Evolutionary conservation across 1,284 basidiomycete genomes (phyloP).

Genomic region (Sutorius eximius): DNA sequence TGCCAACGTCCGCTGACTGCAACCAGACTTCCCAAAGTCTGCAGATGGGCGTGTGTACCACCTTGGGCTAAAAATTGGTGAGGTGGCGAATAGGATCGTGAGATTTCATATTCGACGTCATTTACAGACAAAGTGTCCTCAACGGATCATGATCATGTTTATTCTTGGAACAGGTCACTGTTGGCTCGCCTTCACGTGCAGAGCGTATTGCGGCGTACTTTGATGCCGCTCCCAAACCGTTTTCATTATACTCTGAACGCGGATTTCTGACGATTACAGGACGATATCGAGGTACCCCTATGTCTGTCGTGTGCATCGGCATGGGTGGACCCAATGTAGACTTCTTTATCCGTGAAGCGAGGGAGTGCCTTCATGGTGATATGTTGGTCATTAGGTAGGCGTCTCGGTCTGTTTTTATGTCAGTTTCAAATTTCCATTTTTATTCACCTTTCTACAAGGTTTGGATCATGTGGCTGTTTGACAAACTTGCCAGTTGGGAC

Average conservation of each 20-base stretch:
- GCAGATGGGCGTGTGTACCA: constrained; percentile 73
- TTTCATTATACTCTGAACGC: constrained; percentile 68
- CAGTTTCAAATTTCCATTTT: constrained; percentile 1
- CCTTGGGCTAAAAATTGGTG: constrained; percentile 69
- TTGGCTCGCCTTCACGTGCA: constrained; percentile 74
- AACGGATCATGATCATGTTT: neutral
- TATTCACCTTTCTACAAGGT: constrained; percentile 39
- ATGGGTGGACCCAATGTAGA: constrained; percentile 84
- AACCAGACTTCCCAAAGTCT: constrained; percentile 71
- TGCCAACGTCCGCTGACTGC: neutral
- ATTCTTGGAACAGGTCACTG: constrained; percentile 56
- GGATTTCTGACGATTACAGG: constrained; percentile 84
- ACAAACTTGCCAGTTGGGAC: constrained; percentile 70
- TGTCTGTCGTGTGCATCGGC: constrained; percentile 79
- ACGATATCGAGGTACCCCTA: constrained; percentile 63
- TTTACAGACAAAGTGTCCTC: neutral
- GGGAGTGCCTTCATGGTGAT: constrained; percentile 77
- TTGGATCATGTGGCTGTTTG: constrained; percentile 81
- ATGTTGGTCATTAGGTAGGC: constrained; percentile 72
- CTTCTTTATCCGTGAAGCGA: constrained; percentile 81
- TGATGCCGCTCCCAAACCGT: constrained; percentile 57
- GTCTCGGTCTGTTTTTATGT: constrained; percentile 5
- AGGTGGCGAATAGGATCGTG: constrained; percentile 82
- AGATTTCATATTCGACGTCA: constrained; percentile 20
- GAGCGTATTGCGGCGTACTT: constrained; percentile 58